Conservation (phyloP, 1,139 yeast species). For the Insectozyma bohioensis region DNA sequence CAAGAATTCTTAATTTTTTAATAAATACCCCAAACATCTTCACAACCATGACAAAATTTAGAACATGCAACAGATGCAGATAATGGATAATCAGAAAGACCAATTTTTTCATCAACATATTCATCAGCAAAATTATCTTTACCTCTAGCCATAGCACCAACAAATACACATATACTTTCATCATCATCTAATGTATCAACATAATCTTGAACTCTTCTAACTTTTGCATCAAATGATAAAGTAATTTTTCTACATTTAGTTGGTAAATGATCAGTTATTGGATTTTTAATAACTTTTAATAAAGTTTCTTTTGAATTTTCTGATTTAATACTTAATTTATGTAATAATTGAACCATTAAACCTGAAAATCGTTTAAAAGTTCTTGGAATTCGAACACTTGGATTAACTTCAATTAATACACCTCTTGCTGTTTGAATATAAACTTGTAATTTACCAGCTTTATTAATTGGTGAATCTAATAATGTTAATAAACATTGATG, state of each 20-base stretch:
- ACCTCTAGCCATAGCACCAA: constrained; percentile 99
- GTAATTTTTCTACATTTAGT: constrained; percentile 94
- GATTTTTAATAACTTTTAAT: constrained; percentile 91
- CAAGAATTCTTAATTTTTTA: constrained; percentile 14
- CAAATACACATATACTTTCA: constrained; percentile 95
- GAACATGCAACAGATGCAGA: constrained; percentile 98
- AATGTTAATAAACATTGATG: constrained; percentile 92
- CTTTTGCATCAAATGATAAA: constrained; percentile 89
- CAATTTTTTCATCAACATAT: constrained; percentile 92
- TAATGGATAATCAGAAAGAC: constrained; percentile 90
- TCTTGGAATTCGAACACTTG: constrained; percentile 95
- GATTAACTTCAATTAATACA: constrained; percentile 92
- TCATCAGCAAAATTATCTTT: constrained; percentile 97
- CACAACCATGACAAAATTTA: constrained; percentile 97
- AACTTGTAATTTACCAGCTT: constrained; percentile 95
- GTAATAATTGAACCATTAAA: constrained; percentile 92
- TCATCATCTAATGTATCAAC: constrained; percentile 77
- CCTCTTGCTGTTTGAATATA: constrained; percentile 95
- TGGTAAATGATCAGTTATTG: constrained; percentile 94
- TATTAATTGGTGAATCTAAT: constrained; percentile 93
- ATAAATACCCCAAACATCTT: constrained; percentile 90
- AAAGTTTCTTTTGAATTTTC: constrained; percentile 94
- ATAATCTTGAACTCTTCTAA: constrained; percentile 85
- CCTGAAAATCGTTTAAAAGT: constrained; percentile 97
- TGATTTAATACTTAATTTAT: constrained; percentile 86